phyloP scores from a whole-genome alignment of 306 rosid species.

The Rosa rugosa region DNA sequence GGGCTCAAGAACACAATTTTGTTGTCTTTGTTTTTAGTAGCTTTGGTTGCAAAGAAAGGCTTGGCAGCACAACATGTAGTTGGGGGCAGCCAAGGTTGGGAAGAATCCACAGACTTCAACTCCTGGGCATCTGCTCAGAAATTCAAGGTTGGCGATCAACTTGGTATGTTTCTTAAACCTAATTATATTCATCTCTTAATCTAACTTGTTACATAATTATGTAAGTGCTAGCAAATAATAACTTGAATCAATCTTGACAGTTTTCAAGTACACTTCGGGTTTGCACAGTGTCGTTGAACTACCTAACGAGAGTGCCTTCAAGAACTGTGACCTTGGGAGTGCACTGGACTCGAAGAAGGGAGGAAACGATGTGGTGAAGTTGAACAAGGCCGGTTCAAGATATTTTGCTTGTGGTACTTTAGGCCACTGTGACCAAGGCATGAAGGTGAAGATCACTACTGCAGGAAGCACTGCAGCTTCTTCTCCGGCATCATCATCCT shows the following conservation, averaged over 20 bases:
- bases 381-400: slow-evolving; percentile 57
- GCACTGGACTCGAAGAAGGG: slow-evolving; percentile 50
- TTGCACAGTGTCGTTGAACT: slow-evolving; percentile 68
- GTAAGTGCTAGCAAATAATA: not conserved
- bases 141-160: slow-evolving; percentile 84
- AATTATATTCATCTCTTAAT: not conserved
- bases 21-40: slow-evolving; percentile 36
- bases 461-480: slow-evolving; percentile 41
- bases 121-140: slow-evolving; percentile 69
- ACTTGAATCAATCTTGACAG: slow-evolving; percentile 32
- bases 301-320: slow-evolving; percentile 56
- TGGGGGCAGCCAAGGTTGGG: slow-evolving; percentile 97
- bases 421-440: slow-evolving; percentile 81
- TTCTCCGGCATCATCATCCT: slow-evolving; percentile 39
- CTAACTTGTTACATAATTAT: not conserved
- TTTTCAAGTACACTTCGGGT: slow-evolving; percentile 76
- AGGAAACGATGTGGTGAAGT: slow-evolving; percentile 52
- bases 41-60: slow-evolving; percentile 31
- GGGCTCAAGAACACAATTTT: slow-evolving; percentile 54
- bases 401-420: slow-evolving; percentile 78
- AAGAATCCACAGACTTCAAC: slow-evolving; percentile 61
- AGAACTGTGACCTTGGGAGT: slow-evolving; percentile 61
- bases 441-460: slow-evolving; percentile 66
- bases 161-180: slow-evolving; percentile 45
- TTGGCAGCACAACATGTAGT: slow-evolving; percentile 58